These are phyloP conservation scores for Limnomonas spitsbergensis DNA, from an alignment of 139 green algal genomes.

Conservation along the genomic window DNA sequence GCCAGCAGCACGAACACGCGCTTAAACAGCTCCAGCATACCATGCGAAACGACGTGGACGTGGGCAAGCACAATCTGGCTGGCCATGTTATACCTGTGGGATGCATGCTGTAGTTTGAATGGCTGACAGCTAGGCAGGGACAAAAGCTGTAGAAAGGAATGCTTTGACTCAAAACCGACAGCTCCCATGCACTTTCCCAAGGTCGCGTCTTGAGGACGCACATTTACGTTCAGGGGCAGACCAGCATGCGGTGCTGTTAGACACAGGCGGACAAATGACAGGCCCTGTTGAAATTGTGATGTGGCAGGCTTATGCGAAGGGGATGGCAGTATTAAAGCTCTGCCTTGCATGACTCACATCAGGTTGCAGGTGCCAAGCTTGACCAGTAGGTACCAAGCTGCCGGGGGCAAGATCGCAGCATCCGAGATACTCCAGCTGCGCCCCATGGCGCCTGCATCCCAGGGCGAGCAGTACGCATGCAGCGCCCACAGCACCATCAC, in stretches of 20 bases:
- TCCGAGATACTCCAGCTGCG: neutral
- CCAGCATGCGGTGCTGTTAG: too few species aligned
- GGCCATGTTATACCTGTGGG: conserved; percentile 23
- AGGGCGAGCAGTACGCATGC: neutral
- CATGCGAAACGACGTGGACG: conserved; percentile 22
- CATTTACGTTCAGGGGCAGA: too few species aligned
- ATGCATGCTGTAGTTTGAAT: neutral
- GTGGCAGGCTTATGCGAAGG: too few species aligned
- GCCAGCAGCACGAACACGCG: conserved; percentile 25
- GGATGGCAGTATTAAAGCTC: neutral
- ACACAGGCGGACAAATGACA: too few species aligned
- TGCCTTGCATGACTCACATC: neutral
- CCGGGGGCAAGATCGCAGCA: neutral
- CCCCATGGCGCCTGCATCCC: neutral
- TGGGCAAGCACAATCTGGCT: conserved; percentile 28
- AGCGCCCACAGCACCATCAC: neutral
- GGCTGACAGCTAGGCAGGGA: neutral
- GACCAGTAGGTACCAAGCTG: conserved; percentile 7
- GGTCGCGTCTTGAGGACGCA: too few species aligned
- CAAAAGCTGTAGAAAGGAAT: too few species aligned
- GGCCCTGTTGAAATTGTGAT: too few species aligned
- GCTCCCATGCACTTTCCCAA: too few species aligned
- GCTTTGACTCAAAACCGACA: too few species aligned
- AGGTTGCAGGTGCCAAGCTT: conserved; percentile 21
- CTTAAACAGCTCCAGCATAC: conserved; percentile 36